Base-by-base conservation (phyloP, 78 protist species). In the Corallochytrium limacisporum region DNA sequence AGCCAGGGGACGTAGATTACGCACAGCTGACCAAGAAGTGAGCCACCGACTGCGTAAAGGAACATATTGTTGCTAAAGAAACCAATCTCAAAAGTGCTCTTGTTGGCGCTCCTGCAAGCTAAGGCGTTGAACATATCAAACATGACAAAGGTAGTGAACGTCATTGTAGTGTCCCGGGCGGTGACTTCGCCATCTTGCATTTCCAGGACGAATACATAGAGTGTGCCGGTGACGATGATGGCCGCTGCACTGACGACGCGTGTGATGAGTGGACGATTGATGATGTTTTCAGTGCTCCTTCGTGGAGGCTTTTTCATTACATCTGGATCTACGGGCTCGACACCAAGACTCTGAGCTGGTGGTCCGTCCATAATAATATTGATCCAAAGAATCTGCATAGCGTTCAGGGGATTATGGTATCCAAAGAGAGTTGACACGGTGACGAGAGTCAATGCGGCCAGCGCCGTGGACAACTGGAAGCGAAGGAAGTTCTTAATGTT, bases 311-410 rank as follows among this genome's bases (percentile, higher is more conserved):
- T 28, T 10, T 28, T 55, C 81, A 85, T 79, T 40, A 72, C 61
- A 72, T 63, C 76, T 0, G n/a, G 63, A 53, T 74, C 80, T 31
- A 66, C 71, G 32, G 78, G 78, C 72, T 84, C 81, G 60, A 84
- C 72, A 29, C 81, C 78, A 15, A 84, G 79, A 32, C 80, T 75
- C 42, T 73, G 74, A 15, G 90, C 90, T n/a, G 90, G 90, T 5
- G 72, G 85, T 13, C 84, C 85, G 71, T 84, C 90, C 56, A 84
- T 78, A 38, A 86, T 78, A 29, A 81, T 76, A 77, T 86, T 86
- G 43, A 82, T 76, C 91, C 91, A 86, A 29, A 86, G 76, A 20
- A 86, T 78, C 72, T 74, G 83, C 72, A 55, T 53, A 9, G 78
- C 72, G 31, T 65, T 65, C 26, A 65, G 62, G 13, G 69, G 69